phyloP scores from a whole-genome alignment of 441 rosid species.

The Raphanus hybrid region DNA sequence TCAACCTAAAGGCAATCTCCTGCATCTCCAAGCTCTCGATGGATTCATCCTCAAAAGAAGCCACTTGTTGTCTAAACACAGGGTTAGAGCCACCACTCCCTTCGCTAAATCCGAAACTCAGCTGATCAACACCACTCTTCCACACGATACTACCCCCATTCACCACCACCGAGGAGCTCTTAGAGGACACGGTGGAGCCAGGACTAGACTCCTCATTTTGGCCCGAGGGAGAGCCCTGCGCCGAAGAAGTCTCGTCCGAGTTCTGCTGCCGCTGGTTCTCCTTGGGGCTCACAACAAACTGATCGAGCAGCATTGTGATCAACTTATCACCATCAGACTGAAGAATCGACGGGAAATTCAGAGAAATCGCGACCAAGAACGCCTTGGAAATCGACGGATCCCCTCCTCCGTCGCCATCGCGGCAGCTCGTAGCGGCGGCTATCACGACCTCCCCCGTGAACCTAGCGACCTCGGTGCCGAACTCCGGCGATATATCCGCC shows the following conservation, averaged over 20 bases:
- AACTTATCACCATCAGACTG: conserved; percentile 70
- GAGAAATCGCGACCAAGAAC: conserved; percentile 72
- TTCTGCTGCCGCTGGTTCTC: no score
- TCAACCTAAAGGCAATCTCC: conserved; percentile 83
- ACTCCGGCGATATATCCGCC: conserved; percentile 60
- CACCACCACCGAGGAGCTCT: conserved; percentile 48
- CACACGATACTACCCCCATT: conserved; percentile 62
- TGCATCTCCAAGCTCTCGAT: conserved; percentile 90
- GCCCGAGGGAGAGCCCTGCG: conserved; percentile 23
- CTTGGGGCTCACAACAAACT: conserved; percentile 44
- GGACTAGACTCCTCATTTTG: conserved; percentile 61
- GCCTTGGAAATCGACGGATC: conserved; percentile 60
- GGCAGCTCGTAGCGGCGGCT: conserved; percentile 48
- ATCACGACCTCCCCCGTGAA: conserved; percentile 70
- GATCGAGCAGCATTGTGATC: conserved; percentile 69
- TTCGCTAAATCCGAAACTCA: conserved; percentile 54
- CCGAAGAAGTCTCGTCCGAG: no score
- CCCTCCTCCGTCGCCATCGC: conserved; percentile 26
- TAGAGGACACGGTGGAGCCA: conserved; percentile 54
- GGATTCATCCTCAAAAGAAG: conserved; percentile 85
- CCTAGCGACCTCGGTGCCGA: conserved; percentile 66
- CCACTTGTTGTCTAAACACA: conserved; percentile 63
- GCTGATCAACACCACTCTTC: conserved; percentile 67
- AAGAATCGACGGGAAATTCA: conserved; percentile 59
- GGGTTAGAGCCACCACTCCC: conserved; percentile 60